A percentile compares a stretch with the other conserved stretches of the same genome.
These are phyloP conservation scores for Sonneratia alba DNA, from an alignment of 345 rosid species.

Conservation along the genomic window DNA sequence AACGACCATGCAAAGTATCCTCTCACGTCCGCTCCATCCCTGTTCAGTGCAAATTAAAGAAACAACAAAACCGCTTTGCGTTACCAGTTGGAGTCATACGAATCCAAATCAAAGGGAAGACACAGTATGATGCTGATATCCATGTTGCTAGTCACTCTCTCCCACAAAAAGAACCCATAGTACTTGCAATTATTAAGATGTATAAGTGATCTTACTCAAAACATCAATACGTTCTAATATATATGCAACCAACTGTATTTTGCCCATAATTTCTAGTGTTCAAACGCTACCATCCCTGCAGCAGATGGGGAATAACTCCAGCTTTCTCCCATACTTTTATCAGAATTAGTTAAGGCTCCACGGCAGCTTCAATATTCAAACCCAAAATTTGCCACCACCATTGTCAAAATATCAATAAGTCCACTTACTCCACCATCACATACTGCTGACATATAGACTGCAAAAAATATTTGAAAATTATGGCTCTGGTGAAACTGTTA, in stretches of 20 bases:
- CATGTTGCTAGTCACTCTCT: too few species aligned
- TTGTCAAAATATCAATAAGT: not conserved
- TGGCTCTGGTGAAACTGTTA: not conserved
- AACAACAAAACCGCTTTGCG: not conserved
- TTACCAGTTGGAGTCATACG: not conserved
- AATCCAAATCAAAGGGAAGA: not conserved
- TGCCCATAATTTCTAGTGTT: too few species aligned
- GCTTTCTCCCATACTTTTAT: too few species aligned
- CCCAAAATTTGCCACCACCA: not conserved
- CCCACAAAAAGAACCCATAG: too few species aligned
- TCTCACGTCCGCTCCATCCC: conserved; percentile 79
- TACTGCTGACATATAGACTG: not conserved
- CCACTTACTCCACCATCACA: not conserved
- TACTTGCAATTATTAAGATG: too few species aligned
- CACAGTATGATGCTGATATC: not conserved
- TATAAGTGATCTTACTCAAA: too few species aligned
- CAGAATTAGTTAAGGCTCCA: too few species aligned
- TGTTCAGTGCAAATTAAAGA: conserved; percentile 13
- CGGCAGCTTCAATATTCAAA: too few species aligned
- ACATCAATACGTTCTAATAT: too few species aligned
- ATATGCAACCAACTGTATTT: too few species aligned
- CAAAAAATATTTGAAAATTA: not conserved
- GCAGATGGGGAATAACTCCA: too few species aligned
- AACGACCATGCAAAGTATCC: conserved; percentile 94
- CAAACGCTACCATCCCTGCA: too few species aligned